phyloP scores from a whole-genome alignment of 257 asterid genomes.

The Solanum clarkiae region DNA sequence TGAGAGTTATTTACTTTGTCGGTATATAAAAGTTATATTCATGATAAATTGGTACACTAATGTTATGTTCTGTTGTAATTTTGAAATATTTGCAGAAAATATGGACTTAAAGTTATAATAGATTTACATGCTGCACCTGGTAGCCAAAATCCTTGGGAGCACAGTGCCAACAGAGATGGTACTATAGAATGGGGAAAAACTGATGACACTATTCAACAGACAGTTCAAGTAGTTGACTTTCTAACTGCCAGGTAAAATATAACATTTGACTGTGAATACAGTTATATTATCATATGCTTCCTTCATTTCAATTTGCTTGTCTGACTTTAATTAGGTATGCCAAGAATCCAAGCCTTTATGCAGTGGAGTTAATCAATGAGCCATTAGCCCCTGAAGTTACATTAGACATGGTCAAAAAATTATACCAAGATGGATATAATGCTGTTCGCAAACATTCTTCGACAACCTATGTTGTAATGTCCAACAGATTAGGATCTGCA shows the following conservation, averaged over 20 bases:
- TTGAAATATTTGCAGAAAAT: slow-evolving; percentile 31
- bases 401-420: slow-evolving; percentile 22
- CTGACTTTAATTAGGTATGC: slow-evolving; percentile 27
- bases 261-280: background rate
- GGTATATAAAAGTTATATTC: background rate
- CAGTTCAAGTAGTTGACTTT: slow-evolving; percentile 33
- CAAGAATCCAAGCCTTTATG: slow-evolving; percentile 39
- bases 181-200: slow-evolving; percentile 63
- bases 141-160: slow-evolving; percentile 67
- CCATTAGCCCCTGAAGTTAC: slow-evolving; percentile 50
- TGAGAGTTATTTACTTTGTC: background rate
- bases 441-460: slow-evolving; percentile 40
- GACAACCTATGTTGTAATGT: slow-evolving; percentile 38
- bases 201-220: slow-evolving; percentile 36
- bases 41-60: background rate
- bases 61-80: background rate
- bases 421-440: slow-evolving; percentile 33
- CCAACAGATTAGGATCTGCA: slow-evolving; percentile 28
- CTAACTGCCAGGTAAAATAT: slow-evolving; percentile 28
- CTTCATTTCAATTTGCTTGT: background rate
- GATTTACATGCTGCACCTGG: slow-evolving; percentile 81
- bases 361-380: slow-evolving; percentile 58
- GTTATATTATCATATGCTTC: background rate
- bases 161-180: slow-evolving; percentile 58
- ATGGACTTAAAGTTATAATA: slow-evolving; percentile 40